Percentiles rank a stretch among this genome's conserved stretches.
phyloP scores from a whole-genome alignment of 2,329 filamentous ascomycete species.

The Nigrospora sphaerica region DNA sequence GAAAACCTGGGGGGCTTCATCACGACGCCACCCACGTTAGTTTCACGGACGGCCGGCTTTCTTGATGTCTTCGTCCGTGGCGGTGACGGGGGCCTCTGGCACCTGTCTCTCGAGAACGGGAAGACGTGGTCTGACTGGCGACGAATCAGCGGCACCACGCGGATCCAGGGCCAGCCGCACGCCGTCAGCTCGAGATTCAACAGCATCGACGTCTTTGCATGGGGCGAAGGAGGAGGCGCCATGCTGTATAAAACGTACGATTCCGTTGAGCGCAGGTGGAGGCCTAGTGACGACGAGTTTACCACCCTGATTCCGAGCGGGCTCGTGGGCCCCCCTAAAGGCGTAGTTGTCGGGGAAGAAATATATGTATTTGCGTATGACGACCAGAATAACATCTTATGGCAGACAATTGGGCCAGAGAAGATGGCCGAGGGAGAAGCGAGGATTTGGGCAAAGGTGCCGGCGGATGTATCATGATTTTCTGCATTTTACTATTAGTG shows the following conservation, averaged over 20 bases:
- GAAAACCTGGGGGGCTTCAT: conserved; percentile 2
- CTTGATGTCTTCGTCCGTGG: conserved; percentile 1
- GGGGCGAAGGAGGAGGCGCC: neutral
- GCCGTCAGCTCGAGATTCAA: neutral
- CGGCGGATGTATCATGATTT: too few relatives aligned
- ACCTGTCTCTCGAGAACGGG: neutral
- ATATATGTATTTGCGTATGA: conserved; percentile 1
- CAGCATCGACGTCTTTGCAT: conserved; percentile 2
- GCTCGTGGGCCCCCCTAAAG: neutral
- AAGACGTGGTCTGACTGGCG: neutral
- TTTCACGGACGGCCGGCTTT: neutral
- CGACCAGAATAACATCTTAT: neutral
- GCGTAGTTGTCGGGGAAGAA: neutral
- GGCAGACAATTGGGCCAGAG: neutral
- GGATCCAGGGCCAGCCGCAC: conserved; percentile 1
- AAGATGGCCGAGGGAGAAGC: too few relatives aligned
- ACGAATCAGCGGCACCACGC: neutral
- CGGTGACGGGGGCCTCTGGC: conserved; percentile 1
- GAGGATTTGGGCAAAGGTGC: too few relatives aligned
- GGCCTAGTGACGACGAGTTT: neutral
- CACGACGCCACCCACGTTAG: conserved; percentile 1
- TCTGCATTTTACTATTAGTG: too few relatives aligned
- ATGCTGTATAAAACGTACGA: conserved; percentile 1
- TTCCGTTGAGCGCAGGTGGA: neutral
- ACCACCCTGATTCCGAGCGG: neutral